These are phyloP conservation scores for Tubosaeta sp. DNA, from an alignment of 768 basidiomycete genomes.

Conservation along the genomic window DNA sequence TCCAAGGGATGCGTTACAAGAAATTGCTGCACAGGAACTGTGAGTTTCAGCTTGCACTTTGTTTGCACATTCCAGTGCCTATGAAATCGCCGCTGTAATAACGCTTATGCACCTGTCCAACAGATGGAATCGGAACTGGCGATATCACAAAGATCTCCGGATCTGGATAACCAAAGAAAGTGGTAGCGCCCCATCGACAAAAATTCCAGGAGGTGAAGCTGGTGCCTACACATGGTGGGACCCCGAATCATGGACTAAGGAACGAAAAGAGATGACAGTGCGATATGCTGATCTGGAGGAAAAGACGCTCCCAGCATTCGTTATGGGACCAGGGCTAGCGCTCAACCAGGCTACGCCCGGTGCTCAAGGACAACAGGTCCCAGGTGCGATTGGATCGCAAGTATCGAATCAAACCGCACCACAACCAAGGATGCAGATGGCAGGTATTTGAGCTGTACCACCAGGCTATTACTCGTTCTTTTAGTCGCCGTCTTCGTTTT, in stretches of 20 bases:
- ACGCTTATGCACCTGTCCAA: slow-evolving; percentile 6
- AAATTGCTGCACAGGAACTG: slow-evolving; percentile 94
- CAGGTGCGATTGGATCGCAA: slow-evolving; percentile 29
- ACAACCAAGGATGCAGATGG: slow-evolving; percentile 34
- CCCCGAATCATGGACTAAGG: slow-evolving; percentile 72
- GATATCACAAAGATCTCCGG: slow-evolving; percentile 91
- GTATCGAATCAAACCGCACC: slow-evolving; percentile 22
- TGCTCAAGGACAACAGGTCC: slow-evolving; percentile 38
- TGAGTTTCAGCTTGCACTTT: slow-evolving; percentile 41
- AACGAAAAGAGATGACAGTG: slow-evolving; percentile 74
- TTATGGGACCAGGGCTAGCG: slow-evolving; percentile 45
- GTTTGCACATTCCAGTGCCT: slow-evolving; percentile 6
- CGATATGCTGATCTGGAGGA: slow-evolving; percentile 73
- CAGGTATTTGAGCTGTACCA: slow-evolving; percentile 29
- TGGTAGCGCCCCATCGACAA: slow-evolving; percentile 69
- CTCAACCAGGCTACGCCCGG: slow-evolving; percentile 32
- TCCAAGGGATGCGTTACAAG: slow-evolving; percentile 88
- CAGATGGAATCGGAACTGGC: slow-evolving; percentile 93
- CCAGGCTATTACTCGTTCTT: background rate
- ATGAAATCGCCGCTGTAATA: background rate
- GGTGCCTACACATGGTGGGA: slow-evolving; percentile 92
- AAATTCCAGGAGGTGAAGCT: slow-evolving; percentile 77
- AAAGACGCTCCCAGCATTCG: slow-evolving; percentile 62
- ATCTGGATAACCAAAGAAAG: slow-evolving; percentile 84
- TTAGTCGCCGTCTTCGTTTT: slow-evolving; percentile 10